phyloP scores from a whole-genome alignment of 2,329 filamentous ascomycete genomes.

The Aspergillus candidus region DNA sequence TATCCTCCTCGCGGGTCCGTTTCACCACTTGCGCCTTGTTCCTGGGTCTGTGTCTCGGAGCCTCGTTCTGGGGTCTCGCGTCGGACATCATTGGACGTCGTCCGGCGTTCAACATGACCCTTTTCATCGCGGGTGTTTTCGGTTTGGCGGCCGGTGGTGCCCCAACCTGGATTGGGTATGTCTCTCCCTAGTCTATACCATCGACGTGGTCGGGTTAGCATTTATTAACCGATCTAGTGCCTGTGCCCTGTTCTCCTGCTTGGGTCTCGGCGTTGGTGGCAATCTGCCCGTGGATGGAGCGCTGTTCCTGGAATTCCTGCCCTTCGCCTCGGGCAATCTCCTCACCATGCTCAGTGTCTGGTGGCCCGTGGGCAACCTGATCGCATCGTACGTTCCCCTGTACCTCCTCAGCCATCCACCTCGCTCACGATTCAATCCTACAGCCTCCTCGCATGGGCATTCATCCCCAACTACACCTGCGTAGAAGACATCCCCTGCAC shows the following conservation, averaged over 20 bases:
- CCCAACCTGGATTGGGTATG: conserved; percentile 56
- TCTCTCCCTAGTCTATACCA: conserved; percentile 9
- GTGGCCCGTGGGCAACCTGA: conserved; percentile 79
- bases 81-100: conserved; percentile 73
- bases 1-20: conserved; percentile 64
- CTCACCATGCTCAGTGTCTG: conserved; percentile 76
- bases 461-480: conserved; percentile 62
- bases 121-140: conserved; percentile 68
- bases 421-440: conserved; percentile 1
- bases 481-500: conserved; percentile 33
- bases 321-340: conserved; percentile 65
- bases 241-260: conserved; percentile 54
- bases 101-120: conserved; percentile 72
- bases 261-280: conserved; percentile 66
- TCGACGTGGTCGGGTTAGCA: neutral
- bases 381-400: conserved; percentile 42
- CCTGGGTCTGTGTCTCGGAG: conserved; percentile 69
- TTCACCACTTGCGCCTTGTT: conserved; percentile 77
- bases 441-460: conserved; percentile 62
- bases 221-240: conserved; percentile 33
- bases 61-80: conserved; percentile 73
- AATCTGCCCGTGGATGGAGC: conserved; percentile 75
- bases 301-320: conserved; percentile 77
- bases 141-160: conserved; percentile 64
- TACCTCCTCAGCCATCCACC: neutral